These are phyloP conservation scores for Paecilomyces sp. DNA, from an alignment of 2,329 filamentous ascomycete genomes.

Conservation along the genomic window DNA sequence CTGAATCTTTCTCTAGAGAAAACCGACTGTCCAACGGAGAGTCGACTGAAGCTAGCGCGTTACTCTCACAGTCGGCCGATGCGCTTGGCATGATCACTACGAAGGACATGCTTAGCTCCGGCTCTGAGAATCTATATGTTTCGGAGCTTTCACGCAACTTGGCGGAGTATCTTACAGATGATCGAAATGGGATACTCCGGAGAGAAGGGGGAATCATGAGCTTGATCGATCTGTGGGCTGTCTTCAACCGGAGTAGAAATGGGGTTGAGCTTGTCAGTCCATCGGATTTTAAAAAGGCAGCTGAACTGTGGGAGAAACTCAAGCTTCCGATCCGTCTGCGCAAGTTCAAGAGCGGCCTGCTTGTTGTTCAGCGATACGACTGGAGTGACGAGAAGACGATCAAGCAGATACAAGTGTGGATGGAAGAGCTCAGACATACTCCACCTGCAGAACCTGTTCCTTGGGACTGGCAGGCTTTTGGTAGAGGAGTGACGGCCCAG, in stretches of 20 bases:
- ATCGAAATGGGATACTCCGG: slow-evolving; percentile 67
- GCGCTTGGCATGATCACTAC: slow-evolving; percentile 87
- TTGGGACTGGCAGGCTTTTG: slow-evolving; percentile 74
- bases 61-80: slow-evolving; percentile 74
- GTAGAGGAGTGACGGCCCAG: slow-evolving; percentile 79
- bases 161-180: slow-evolving; percentile 84
- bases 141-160: slow-evolving; percentile 79
- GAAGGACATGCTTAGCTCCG: slow-evolving; percentile 83
- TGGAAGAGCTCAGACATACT: slow-evolving; percentile 63
- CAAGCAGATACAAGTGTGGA: slow-evolving; percentile 66
- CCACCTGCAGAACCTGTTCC: slow-evolving; percentile 57
- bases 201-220: slow-evolving; percentile 82
- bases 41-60: slow-evolving; percentile 62
- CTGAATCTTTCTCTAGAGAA: slow-evolving; percentile 75
- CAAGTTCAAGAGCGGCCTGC: slow-evolving; percentile 85
- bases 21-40: slow-evolving; percentile 50
- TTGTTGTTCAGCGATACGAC: slow-evolving; percentile 84
- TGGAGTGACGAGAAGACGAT: slow-evolving; percentile 88
- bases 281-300: slow-evolving; percentile 83
- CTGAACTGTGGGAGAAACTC: slow-evolving; percentile 78
- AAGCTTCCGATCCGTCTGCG: slow-evolving; percentile 79
- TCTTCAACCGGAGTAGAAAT: slow-evolving; percentile 88
- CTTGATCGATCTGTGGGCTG: slow-evolving; percentile 84
- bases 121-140: slow-evolving; percentile 77
- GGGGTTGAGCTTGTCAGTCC: slow-evolving; percentile 93